These are phyloP conservation scores for Fragilaria radians DNA, from an alignment of 108 stramenopile genomes.

Conservation along the genomic window DNA sequence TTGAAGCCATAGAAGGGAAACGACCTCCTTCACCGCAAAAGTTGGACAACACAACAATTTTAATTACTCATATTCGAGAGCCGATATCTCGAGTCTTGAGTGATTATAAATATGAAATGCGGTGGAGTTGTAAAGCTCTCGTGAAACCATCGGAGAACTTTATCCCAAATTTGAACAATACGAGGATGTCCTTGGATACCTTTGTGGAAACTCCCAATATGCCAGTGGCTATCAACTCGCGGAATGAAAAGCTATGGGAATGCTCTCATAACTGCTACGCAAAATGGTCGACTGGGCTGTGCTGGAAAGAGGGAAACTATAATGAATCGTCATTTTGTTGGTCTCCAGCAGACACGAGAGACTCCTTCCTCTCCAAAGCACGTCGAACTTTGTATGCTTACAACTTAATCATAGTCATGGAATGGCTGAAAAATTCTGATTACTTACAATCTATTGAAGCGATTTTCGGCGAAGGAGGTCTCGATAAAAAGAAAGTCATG, in stretches of 20 bases:
- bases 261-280: neutral
- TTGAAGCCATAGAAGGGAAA: neutral
- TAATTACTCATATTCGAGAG: slow-evolving; percentile 3
- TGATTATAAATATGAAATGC: slow-evolving; percentile 12
- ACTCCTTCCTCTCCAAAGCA: neutral
- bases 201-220: slow-evolving; percentile 2
- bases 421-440: neutral
- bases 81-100: slow-evolving; percentile 1
- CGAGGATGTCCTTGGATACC: neutral
- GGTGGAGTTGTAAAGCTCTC: slow-evolving; percentile 2
- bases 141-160: neutral
- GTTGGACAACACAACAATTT: neutral
- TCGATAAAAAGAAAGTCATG: neutral
- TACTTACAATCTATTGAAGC: neutral
- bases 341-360: neutral
- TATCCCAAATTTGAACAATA: neutral
- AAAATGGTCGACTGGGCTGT: neutral
- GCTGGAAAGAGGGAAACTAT: neutral
- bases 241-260: neutral
- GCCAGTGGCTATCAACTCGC: neutral
- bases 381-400: neutral
- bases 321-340: neutral
- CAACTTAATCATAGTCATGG: neutral
- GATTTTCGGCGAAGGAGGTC: neutral
- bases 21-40: neutral